These are phyloP conservation scores for Blechomonas ayalai DNA, from an alignment of 208 protist species.

Conservation along the genomic window DNA sequence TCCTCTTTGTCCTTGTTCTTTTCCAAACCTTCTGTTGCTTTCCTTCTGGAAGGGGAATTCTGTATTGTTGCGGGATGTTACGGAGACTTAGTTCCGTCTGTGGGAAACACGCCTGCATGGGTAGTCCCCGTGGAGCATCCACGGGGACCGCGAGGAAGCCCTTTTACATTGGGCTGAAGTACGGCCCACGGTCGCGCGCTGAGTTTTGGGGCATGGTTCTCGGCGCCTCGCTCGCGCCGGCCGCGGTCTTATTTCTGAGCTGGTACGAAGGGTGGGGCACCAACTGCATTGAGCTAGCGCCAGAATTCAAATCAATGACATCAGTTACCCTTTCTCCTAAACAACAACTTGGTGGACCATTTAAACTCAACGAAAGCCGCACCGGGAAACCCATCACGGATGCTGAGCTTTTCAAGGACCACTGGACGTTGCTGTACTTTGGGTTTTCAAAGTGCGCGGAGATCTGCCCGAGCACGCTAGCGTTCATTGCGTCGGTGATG, in stretches of 20 bases:
- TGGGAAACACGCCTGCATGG: too few relatives aligned
- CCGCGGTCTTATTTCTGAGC: slow-evolving; percentile 30
- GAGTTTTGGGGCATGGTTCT: slow-evolving; percentile 51
- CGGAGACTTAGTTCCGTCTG: too few relatives aligned
- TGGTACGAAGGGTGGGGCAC: slow-evolving; percentile 39
- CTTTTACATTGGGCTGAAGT: too few relatives aligned
- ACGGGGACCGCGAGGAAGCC: too few relatives aligned
- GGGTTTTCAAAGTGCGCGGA: slow-evolving; percentile 85
- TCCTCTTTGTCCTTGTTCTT: too few relatives aligned
- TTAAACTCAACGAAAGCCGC: slow-evolving; percentile 40
- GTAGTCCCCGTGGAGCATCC: too few relatives aligned
- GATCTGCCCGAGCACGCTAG: slow-evolving; percentile 67
- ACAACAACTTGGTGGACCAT: slow-evolving; percentile 66
- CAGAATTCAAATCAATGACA: slow-evolving; percentile 36
- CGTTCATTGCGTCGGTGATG: slow-evolving; percentile 65
- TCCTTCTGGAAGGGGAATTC: too few relatives aligned
- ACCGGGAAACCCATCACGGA: slow-evolving; percentile 63
- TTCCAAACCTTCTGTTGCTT: too few relatives aligned
- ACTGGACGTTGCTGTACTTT: slow-evolving; percentile 85
- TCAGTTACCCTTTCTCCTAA: slow-evolving; percentile 28
- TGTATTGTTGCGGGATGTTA: too few relatives aligned
- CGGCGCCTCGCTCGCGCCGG: slow-evolving; percentile 49
- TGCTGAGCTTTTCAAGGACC: slow-evolving; percentile 53
- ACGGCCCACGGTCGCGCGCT: slow-evolving; percentile 41
- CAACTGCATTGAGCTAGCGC: slow-evolving; percentile 20